Base-by-base conservation (phyloP, 805 yeast genomes). In the Isabelozyma rhagii region DNA sequence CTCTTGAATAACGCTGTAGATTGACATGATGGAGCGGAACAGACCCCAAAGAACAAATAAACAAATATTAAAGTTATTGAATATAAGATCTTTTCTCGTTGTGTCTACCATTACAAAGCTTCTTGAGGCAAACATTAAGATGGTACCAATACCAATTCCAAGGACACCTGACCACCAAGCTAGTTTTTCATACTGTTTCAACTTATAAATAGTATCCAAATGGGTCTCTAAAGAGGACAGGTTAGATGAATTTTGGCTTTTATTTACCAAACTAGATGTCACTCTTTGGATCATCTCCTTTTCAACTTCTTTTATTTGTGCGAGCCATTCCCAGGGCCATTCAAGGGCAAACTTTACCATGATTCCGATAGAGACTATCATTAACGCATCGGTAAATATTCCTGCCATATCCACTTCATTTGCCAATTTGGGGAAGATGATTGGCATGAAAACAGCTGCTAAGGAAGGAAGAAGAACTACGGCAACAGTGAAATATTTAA, bases 271-370 rank as follows among this genome's bases (percentile, higher is more conserved):
- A 11, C 21, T 14, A 5, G 10, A 11, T 11, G 11, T 8, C 21
- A 39, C 15, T n/a, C 14, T 13, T 39, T n/a, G 44, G 8, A 15
- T 27, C 9, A 58, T 29, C 41, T 51, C 55, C 28, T 29, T 4
- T 38, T 54, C 54, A 11, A 56, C 46, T 1, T 48, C 52, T 31
- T 53, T 53, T 10, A 72, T 58, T 41, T 63, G 67, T 5, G 51
- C 46, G 14, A 64, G 55, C 77, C 77, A 72, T n/a, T 55, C 55
- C 74, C 75, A 72, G 0, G 77, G 77, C 77, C 77, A 72, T 43
- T 72, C 76, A 13, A 67, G 56, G 0, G 67, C 45, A 36, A 67
- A 67, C 47, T 64, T 63, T 11, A 72, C 58, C 1, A 63, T 55
- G 68, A 72, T 68, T 25, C 72, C 61, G 1, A 71, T 59, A n/a